Evolutionary conservation across 352 stramenopile species (phyloP).

Genomic region (Halophytophthora batemanensis): DNA sequence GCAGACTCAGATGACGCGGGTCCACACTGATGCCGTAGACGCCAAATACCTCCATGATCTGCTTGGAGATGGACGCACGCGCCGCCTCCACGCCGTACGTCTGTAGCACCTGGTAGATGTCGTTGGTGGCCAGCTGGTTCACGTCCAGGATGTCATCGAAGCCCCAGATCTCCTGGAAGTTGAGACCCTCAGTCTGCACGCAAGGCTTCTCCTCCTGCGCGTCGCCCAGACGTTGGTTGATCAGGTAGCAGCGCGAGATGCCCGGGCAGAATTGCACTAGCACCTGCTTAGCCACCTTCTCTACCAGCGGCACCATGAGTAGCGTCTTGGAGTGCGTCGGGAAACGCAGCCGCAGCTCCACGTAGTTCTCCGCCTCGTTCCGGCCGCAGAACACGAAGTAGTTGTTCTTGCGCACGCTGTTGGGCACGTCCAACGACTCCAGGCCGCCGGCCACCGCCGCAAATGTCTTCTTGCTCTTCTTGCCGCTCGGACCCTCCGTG

Average conservation of each 20-base stretch:
- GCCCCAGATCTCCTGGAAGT: slow-evolving; percentile 98
- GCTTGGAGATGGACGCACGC: slow-evolving; percentile 96
- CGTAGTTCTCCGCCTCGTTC: slow-evolving; percentile 78
- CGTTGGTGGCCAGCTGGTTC: slow-evolving; percentile 96
- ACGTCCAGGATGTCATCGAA: slow-evolving; percentile 93
- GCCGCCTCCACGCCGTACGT: slow-evolving; percentile 99
- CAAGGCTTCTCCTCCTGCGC: slow-evolving; percentile 80
- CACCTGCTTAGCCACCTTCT: slow-evolving; percentile 83
- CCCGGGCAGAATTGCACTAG: slow-evolving; percentile 84
- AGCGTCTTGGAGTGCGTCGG: slow-evolving; percentile 87
- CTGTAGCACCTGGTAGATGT: slow-evolving; percentile 96
- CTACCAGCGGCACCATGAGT: slow-evolving; percentile 87
- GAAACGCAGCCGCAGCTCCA: slow-evolving; percentile 86
- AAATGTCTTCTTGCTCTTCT: slow-evolving; percentile 40
- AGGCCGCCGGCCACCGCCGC: slow-evolving; percentile 41
- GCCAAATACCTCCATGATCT: slow-evolving; percentile 99
- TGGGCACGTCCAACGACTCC: slow-evolving; percentile 69
- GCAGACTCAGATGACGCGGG: slow-evolving; percentile 96
- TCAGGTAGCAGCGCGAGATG: slow-evolving; percentile 88
- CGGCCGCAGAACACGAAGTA: slow-evolving; percentile 83
- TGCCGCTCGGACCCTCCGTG: slow-evolving; percentile 24
- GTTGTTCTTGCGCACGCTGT: slow-evolving; percentile 80
- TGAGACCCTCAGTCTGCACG: slow-evolving; percentile 95
- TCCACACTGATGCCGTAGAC: slow-evolving; percentile 99
- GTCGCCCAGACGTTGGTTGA: slow-evolving; percentile 83